Conservation (phyloP, 2,329 filamentous ascomycete species). For the Epichloe baconii region DNA sequence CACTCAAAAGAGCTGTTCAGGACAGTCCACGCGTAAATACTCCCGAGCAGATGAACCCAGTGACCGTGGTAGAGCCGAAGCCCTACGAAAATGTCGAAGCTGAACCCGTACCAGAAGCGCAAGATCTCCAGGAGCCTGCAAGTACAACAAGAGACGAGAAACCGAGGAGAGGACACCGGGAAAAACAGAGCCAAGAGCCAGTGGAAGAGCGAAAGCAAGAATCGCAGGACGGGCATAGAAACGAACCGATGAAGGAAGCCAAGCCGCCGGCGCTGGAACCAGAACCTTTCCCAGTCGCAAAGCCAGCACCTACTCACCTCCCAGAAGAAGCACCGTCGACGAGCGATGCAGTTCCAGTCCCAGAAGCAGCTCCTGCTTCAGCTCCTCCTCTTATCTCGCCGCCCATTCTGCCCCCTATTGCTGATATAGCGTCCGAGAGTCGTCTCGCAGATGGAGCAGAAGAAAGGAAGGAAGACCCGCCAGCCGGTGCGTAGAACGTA, state of each 20-base stretch:
- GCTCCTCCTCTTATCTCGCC: background rate
- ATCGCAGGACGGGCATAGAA: conserved; percentile 5
- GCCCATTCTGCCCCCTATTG: background rate
- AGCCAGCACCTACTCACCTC: background rate
- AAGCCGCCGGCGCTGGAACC: background rate
- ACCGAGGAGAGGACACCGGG: background rate
- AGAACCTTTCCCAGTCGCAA: background rate
- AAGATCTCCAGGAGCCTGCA: conserved; percentile 18
- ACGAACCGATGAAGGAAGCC: conserved; percentile 1
- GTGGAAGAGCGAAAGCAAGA: conserved; percentile 7
- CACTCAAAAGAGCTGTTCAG: background rate
- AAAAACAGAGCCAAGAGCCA: conserved; percentile 3
- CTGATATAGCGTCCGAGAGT: background rate
- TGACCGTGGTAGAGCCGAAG: background rate
- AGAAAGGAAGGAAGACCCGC: conserved; percentile 5
- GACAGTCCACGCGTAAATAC: background rate
- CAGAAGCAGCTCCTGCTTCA: background rate
- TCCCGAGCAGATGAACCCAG: background rate
- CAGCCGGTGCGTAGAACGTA: conserved; percentile 8
- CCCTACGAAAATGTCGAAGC: background rate
- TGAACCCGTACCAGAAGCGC: conserved; percentile 8
- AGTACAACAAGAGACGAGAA: background rate
- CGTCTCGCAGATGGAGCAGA: background rate
- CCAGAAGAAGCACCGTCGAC: background rate
- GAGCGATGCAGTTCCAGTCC: background rate